These are phyloP conservation scores for Monascus ruber DNA, from an alignment of 2,329 filamentous ascomycete genomes.

Conservation along the genomic window DNA sequence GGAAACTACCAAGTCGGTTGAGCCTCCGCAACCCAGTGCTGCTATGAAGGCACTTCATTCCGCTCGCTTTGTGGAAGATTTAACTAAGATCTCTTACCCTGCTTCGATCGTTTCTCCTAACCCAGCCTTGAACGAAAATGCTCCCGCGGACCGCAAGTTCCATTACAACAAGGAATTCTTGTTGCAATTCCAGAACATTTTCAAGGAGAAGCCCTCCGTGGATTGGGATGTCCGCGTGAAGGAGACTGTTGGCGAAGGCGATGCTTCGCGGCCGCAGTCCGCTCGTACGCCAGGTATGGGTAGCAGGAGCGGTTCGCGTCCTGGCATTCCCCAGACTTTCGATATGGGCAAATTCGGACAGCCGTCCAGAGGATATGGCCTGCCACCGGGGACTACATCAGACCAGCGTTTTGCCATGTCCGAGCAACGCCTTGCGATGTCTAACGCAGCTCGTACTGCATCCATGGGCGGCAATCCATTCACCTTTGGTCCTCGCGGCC, in stretches of 20 bases:
- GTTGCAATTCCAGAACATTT: conserved; percentile 90
- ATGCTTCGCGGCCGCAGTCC: conserved; percentile 53
- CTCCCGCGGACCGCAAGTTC: conserved; percentile 67
- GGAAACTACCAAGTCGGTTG: conserved; percentile 72
- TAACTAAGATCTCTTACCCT: conserved; percentile 72
- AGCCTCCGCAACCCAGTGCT: conserved; percentile 85
- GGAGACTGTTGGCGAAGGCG: conserved; percentile 67
- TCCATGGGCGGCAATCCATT: conserved; percentile 45
- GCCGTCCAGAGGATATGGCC: conserved; percentile 39
- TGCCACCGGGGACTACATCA: conserved; percentile 68
- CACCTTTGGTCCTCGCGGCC: conserved; percentile 46
- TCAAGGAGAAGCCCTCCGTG: conserved; percentile 88
- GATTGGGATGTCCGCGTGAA: conserved; percentile 88
- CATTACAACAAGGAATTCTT: conserved; percentile 94
- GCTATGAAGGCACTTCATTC: conserved; percentile 89
- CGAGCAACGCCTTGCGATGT: conserved; percentile 60
- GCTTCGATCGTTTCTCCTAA: conserved; percentile 78
- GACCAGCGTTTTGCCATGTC: conserved; percentile 62
- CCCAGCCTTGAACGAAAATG: conserved; percentile 67
- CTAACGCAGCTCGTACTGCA: conserved; percentile 37
- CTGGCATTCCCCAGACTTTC: conserved; percentile 41
- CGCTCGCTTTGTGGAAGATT: conserved; percentile 72
- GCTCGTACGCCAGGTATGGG: conserved; percentile 39
- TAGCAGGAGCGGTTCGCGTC: conserved; percentile 41
- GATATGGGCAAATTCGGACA: conserved; percentile 61